phyloP scores from a whole-genome alignment of 2,329 filamentous ascomycete species.

The Bipolaris cookei region DNA sequence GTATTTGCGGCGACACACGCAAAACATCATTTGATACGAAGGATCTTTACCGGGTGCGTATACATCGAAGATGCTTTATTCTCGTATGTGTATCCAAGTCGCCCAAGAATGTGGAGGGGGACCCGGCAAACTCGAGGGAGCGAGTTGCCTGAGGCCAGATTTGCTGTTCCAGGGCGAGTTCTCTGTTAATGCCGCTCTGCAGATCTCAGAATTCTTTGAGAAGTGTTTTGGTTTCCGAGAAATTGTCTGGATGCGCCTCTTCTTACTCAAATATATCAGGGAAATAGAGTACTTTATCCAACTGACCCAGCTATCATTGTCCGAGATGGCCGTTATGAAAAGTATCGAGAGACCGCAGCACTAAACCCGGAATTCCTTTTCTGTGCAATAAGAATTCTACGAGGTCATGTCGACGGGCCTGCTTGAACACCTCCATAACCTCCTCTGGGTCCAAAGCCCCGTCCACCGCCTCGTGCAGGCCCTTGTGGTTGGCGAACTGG shows the following conservation, averaged over 20 bases:
- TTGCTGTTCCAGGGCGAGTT: not conserved
- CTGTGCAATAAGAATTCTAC: not conserved
- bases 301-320: too few species aligned
- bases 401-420: constrained; percentile 27
- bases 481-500: constrained; percentile 77
- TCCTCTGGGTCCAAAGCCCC: constrained; percentile 74
- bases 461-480: constrained; percentile 77
- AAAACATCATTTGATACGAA: too few species aligned
- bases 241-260: not conserved
- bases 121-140: not conserved
- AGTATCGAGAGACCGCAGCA: not conserved
- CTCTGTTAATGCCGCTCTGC: not conserved
- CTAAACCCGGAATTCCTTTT: not conserved
- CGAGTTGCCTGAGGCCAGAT: too few species aligned
- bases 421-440: constrained; percentile 14
- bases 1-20: not conserved
- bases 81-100: not conserved
- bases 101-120: not conserved
- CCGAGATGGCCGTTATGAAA: not conserved
- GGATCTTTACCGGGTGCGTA: not conserved
- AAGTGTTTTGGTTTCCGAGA: not conserved
- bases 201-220: not conserved
- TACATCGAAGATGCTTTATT: not conserved
- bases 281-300: not conserved
- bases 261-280: not conserved